Base-by-base conservation (phyloP, 176 grass and related monocot genomes). In the Olyra latifolia region DNA sequence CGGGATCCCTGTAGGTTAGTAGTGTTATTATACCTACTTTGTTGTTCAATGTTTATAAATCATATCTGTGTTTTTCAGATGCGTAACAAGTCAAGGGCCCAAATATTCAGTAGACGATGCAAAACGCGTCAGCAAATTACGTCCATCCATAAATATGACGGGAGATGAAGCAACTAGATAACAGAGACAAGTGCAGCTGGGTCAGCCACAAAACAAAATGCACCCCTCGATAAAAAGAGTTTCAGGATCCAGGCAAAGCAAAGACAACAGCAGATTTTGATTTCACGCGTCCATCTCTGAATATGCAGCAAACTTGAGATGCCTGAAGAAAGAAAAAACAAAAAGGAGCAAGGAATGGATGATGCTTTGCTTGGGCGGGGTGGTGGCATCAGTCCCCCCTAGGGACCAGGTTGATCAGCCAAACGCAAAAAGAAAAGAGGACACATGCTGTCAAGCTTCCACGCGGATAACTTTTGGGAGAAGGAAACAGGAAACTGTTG, bases 321-420 rank as follows among this genome's bases (percentile, higher is more conserved):
- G 41, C 32, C 32, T 1, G 25, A 15, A 52, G 3, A 28, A 24
- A 7, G 15, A 47, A 71, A 81, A 32, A 0, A 32, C 12, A 13
- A 55, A 23, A 35, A 4, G 52, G 5, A 5, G n/a, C n/a, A 67
- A 68, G 64, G 62, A 41, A 24, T n/a, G n/a, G n/a, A n/a, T 41
- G 65, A 68, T 66, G 40, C 75, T 57, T 80, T 68, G 40, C 77
- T 80, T 44, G 65, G 32, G 7, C 28, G 12, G 12, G 27, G 10
- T 24, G 58, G 69, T 48, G 28, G 58, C 83, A 83, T 29, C 43
- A 20, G 17, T 75, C 4, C 28, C 23, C 23, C 0, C 32, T 10
- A 46, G 15, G 40, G 20, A 56, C 50, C 77, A 75, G n/a, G 23
- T 58, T 69, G 8, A 42, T 43, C 60, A 42, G 14, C 43, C 52